Evolutionary conservation across 345 rosid species (phyloP).

Genomic region (Linum lewisii): DNA sequence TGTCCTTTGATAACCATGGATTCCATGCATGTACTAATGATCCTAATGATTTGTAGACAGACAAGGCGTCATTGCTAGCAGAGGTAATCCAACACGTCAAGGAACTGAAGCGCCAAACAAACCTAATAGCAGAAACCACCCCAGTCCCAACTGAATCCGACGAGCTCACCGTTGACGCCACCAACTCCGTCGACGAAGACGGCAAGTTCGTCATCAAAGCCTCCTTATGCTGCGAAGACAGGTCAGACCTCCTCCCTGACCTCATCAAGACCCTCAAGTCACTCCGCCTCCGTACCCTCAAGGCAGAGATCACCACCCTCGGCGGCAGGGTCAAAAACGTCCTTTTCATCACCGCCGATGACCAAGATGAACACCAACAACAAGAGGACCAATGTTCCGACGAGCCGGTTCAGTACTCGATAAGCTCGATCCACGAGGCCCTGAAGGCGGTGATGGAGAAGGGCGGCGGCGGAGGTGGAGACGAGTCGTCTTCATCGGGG

Average conservation of each 20-base stretch:
- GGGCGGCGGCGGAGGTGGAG: slow-evolving; percentile 39
- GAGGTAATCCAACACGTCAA: slow-evolving; percentile 98
- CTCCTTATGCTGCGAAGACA: slow-evolving; percentile 85
- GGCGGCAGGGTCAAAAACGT: slow-evolving; percentile 95
- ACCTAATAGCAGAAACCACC: slow-evolving; percentile 70
- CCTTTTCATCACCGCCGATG: slow-evolving; percentile 72
- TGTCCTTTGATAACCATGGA: no score
- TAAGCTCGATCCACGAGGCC: slow-evolving; percentile 84
- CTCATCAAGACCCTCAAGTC: slow-evolving; percentile 78
- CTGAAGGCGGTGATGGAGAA: slow-evolving; percentile 87
- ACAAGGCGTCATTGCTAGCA: slow-evolving; percentile 91
- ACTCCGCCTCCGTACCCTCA: slow-evolving; percentile 60
- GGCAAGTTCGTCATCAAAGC: slow-evolving; percentile 82
- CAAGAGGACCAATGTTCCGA: slow-evolving; percentile 28
- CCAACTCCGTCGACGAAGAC: slow-evolving; percentile 50
- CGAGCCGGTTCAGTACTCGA: slow-evolving; percentile 34
- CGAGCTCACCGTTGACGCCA: slow-evolving; percentile 70
- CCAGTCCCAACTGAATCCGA: slow-evolving; percentile 76
- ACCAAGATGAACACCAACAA: slow-evolving; percentile 22
- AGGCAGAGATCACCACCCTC: slow-evolving; percentile 89
- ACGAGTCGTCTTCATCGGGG: slow-evolving; percentile 44
- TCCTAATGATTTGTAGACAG: slow-evolving; percentile 39
- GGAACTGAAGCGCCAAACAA: slow-evolving; percentile 76
- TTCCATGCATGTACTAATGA: no score
- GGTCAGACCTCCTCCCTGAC: slow-evolving; percentile 83